Evolutionary conservation across 2,329 filamentous ascomycete species (phyloP), one percentile per base, ranked within the genome.

Genomic region (Xylariomycetidae sp.): DNA sequence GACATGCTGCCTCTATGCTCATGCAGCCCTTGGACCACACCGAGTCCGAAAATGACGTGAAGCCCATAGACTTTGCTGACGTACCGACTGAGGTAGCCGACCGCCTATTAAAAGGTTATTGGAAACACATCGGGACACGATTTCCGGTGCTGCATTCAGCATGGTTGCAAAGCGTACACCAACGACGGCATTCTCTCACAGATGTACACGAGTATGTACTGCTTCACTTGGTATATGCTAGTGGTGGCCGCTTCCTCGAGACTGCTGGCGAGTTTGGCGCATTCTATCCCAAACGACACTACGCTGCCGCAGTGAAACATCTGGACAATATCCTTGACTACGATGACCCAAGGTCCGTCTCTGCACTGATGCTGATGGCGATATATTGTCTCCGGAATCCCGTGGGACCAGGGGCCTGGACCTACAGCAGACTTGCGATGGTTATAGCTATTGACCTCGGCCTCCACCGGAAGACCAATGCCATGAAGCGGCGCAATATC

Each of bases 371-470:
- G 0, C 38, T 62, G 0, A 47, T 61, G 2, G 57, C 54, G 0
- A 44, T 62, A 1, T 55, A 59, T 15, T 53, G 55, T 8, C 49
- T 58, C n/a, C 41, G 58, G 13, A 50, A 55, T 3, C 56, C 57
- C 1, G 50, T 54, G n/a, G 57, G 57, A 7, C 52, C 57, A 1
- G 58, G 57, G 0, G 51, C 58, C 4, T 62, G 58, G 57, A 51
- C 51, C 2, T 56, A 57, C 22, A 44, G 59, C 5, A 40, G 57
- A 4, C 48, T 56, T 13, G 56, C 57, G 10, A 44, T 54, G 14
- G 45, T 53, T 2, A 37, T 57, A 0, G 54, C 51, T 27, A 55
- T 59, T 23, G 55, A 59, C 18, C 41, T 59, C 2, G 57, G 57
- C 1, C 41, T 60, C 1, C 57, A 60, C 31, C 37, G 54, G 3